Percentiles rank a stretch among this genome's conserved stretches.
Evolutionary conservation across 352 stramenopile species (phyloP).

Genomic region (Albugo laibachii): DNA sequence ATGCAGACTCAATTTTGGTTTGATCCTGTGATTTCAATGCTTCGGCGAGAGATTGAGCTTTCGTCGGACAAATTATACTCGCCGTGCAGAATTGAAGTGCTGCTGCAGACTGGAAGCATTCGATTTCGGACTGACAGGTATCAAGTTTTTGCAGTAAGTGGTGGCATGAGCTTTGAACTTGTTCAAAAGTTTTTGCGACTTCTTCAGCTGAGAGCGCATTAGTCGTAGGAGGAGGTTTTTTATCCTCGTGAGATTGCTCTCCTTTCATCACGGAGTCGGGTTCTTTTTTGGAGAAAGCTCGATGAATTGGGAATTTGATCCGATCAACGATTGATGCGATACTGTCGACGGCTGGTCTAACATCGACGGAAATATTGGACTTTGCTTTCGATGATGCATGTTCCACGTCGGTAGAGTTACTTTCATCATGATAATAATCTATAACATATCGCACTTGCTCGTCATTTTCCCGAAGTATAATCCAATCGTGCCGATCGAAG

Average conservation of each 20-base stretch:
- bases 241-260: conserved; percentile 15
- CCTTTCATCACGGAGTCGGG: conserved; percentile 15
- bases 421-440: conserved; percentile 95
- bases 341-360: conserved; percentile 64
- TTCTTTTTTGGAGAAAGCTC: background rate
- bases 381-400: conserved; percentile 70
- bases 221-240: background rate
- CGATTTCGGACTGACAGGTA: conserved; percentile 52
- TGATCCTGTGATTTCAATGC: conserved; percentile 36
- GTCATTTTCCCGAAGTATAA: conserved; percentile 80
- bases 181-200: conserved; percentile 57
- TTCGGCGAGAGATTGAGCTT: conserved; percentile 44
- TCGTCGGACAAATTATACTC: conserved; percentile 51
- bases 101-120: conserved; percentile 68
- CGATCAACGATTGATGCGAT: conserved; percentile 48
- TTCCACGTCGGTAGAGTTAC: conserved; percentile 69
- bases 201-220: conserved; percentile 37
- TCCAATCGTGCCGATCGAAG: conserved; percentile 98
- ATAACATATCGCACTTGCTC: conserved; percentile 95
- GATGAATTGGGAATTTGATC: conserved; percentile 34
- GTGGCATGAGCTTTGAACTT: conserved; percentile 73
- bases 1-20: conserved; percentile 53
- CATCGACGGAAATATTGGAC: conserved; percentile 73
- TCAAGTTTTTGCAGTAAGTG: conserved; percentile 57
- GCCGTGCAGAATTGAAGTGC: conserved; percentile 82